Evolutionary conservation across 1,284 basidiomycete species (phyloP).

Genomic region (Austroboletus rostrupii): DNA sequence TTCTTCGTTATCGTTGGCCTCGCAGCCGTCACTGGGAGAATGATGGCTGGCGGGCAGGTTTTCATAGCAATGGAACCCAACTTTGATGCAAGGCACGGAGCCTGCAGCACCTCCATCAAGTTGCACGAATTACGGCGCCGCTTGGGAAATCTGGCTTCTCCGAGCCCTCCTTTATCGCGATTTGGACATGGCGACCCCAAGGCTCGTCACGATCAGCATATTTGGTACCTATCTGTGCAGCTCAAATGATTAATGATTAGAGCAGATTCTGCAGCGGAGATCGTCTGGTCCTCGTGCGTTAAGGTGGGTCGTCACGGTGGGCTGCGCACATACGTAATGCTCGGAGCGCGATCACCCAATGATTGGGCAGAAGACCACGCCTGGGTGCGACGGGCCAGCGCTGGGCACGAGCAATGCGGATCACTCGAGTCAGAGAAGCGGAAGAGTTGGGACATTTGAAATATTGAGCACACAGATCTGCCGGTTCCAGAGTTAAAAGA

Average conservation of each 20-base stretch:
- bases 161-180: conserved; percentile 17
- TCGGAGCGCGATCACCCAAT: not conserved
- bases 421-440: not conserved
- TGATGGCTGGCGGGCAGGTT: conserved; percentile 19
- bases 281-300: conserved; percentile 28
- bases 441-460: conserved; percentile 28
- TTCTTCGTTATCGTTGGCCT: conserved; percentile 13
- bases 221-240: conserved; percentile 8
- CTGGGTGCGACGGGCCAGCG: not conserved
- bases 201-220: conserved; percentile 5
- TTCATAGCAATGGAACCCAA: conserved; percentile 30
- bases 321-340: conserved; percentile 22
- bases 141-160: conserved; percentile 7
- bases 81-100: conserved; percentile 14
- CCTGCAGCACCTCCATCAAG: conserved; percentile 15
- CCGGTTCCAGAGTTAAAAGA: conserved; percentile 9
- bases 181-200: conserved; percentile 12
- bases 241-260: conserved; percentile 15
- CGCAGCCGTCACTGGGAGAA: conserved; percentile 3
- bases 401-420: conserved; percentile 1
- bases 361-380: not conserved
- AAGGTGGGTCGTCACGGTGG: conserved; percentile 25
- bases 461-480: conserved; percentile 15
- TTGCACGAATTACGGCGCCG: conserved; percentile 3
- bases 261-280: conserved; percentile 22